Evolutionary conservation across 2,329 filamentous ascomycete genomes (phyloP).

Genomic region (Acrocalymma vagum): DNA sequence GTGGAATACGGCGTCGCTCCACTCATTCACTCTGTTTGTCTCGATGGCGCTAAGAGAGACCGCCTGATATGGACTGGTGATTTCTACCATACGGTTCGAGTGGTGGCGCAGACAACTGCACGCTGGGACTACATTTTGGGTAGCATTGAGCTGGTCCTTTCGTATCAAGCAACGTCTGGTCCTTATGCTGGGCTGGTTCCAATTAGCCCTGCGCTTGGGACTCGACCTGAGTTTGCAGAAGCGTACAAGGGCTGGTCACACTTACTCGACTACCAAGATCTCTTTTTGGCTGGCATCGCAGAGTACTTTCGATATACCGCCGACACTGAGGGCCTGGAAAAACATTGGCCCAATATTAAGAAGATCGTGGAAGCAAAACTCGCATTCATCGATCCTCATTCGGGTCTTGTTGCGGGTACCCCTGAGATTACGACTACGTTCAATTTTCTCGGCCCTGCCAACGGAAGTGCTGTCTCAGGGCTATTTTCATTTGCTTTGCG

Average conservation of each 20-base stretch:
- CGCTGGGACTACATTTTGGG: slow-evolving; percentile 46
- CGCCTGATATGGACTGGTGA: slow-evolving; percentile 54
- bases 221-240: slow-evolving; percentile 7
- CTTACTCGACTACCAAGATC: slow-evolving; percentile 41
- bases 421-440: slow-evolving; percentile 2
- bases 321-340: slow-evolving; percentile 19
- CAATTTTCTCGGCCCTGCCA: slow-evolving; percentile 37
- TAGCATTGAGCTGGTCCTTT: slow-evolving; percentile 41
- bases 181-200: slow-evolving; percentile 16
- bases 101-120: slow-evolving; percentile 47
- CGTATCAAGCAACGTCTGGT: slow-evolving; percentile 15
- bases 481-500: slow-evolving; percentile 35
- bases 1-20: slow-evolving; percentile 48
- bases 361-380: slow-evolving; percentile 24
- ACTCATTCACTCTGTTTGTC: slow-evolving; percentile 48
- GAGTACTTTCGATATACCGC: slow-evolving; percentile 36
- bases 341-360: slow-evolving; percentile 35
- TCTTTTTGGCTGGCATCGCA: slow-evolving; percentile 35
- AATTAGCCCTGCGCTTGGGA: slow-evolving; percentile 13
- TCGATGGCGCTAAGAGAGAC: slow-evolving; percentile 55
- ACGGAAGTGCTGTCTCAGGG: slow-evolving; percentile 36
- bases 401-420: slow-evolving; percentile 31
- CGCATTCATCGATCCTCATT: slow-evolving; percentile 32
- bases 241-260: slow-evolving; percentile 10
- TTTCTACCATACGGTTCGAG: slow-evolving; percentile 51